phyloP scores from a whole-genome alignment of 441 rosid species.

The Theobroma grandiflorum region DNA sequence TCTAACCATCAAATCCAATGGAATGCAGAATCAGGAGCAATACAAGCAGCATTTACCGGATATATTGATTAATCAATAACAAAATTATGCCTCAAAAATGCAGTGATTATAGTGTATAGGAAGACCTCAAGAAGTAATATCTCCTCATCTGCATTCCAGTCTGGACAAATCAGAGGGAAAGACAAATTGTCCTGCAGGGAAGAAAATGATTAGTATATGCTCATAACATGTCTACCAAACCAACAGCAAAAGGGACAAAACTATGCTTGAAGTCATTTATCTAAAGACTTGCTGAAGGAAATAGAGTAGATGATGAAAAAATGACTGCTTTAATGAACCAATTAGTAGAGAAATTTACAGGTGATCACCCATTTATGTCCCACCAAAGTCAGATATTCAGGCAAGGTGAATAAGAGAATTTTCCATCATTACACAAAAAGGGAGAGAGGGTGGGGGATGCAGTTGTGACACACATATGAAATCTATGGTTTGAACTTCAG shows the following conservation, averaged over 20 bases:
- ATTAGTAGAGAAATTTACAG: background rate
- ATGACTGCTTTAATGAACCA: background rate
- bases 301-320: constrained; percentile 7
- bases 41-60: constrained; percentile 16
- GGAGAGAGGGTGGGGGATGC: background rate
- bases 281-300: background rate
- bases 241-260: constrained; percentile 6
- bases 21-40: constrained; percentile 25
- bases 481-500: constrained; percentile 5
- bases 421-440: constrained; percentile 1
- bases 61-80: background rate
- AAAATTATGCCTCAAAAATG: constrained; percentile 7
- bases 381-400: background rate
- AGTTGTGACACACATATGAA: background rate
- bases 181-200: constrained; percentile 84
- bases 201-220: constrained; percentile 19
- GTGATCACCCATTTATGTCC: constrained; percentile 6
- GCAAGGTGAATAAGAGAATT: background rate
- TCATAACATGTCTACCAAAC: background rate
- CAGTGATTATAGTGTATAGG: constrained; percentile 18
- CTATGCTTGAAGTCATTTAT: constrained; percentile 3
- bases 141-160: constrained; percentile 99
- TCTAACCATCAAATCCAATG: constrained; percentile 37
- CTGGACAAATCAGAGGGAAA: constrained; percentile 84
- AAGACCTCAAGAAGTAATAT: constrained; percentile 90